Base-by-base conservation (phyloP, 495 filamentous ascomycete species). In the Schizothecium vesticola region DNA sequence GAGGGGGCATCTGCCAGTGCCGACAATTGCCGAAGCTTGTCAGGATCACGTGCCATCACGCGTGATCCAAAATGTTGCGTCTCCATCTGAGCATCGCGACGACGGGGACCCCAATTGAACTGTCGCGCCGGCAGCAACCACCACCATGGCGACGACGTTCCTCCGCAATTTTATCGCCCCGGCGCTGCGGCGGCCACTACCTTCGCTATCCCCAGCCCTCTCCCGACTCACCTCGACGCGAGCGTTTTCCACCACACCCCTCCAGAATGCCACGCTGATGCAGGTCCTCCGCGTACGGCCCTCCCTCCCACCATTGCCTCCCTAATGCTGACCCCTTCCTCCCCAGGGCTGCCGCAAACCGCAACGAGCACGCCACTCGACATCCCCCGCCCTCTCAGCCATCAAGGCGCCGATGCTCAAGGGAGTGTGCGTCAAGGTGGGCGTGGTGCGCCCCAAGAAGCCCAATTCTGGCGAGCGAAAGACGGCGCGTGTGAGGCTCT, bases 381-480 rank as follows among this genome's bases (percentile, higher is more conserved):
- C 90, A 57, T 97, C 94, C 3, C 95, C 95, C 0, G 95, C 94
- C 5, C 85, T 99, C 63, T 85, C 83, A 8, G 79, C 81, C 63
- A 86, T 84, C 68, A 78, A 88, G 24, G 85, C 90, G 24, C 92
- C 95, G 13, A 86, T 89, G 76, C 87, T 97, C 83, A 98, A 98
- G 80, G 95, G 93, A 69, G 95, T 99, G 25, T 98, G 96, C 79
- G 79, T 98, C 66, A 92, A 93, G 76, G 96, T 97, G 67, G 89
- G 89, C 75, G 89, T 92, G 71, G 93, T 91, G 73, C 94, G 93
- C 76, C 95, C 95, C 24, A 98, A 99, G 88, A 99, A 99, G 81
- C 95, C 95, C 58, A 99, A 99, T 78, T 99, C 95, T 21, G 96
- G 91, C 31, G 92, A 97, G 81, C 81, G 95, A 59, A 99, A 99